Percentiles rank a stretch among this genome's conserved stretches.
Evolutionary conservation across 768 basidiomycete species (phyloP).

Genomic region (Lentinus brumalis): DNA sequence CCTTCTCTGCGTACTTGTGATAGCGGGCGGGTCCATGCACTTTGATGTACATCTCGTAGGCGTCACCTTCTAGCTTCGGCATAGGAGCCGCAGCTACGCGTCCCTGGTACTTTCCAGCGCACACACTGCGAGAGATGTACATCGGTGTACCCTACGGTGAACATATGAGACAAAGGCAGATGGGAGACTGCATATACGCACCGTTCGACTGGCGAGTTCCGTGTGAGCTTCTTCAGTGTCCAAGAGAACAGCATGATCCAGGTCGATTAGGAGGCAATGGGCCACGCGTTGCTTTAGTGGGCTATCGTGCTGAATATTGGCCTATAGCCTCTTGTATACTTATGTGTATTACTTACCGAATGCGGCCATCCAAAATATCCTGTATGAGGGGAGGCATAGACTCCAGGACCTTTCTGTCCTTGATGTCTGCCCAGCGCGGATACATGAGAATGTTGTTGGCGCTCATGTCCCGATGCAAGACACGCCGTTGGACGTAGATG

Average conservation of each 20-base stretch:
- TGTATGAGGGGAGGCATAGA: conserved; percentile 8
- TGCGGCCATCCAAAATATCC: neutral
- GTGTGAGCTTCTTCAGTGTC: neutral
- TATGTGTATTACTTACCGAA: neutral
- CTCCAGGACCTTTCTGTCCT: neutral
- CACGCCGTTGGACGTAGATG: neutral
- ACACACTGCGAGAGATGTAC: conserved; percentile 8
- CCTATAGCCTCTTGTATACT: too few relatives aligned
- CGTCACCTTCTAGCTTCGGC: too few relatives aligned
- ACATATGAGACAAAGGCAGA: too few relatives aligned
- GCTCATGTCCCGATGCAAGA: conserved; percentile 20
- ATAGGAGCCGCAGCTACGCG: too few relatives aligned
- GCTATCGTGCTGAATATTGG: neutral
- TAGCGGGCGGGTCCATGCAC: too few relatives aligned
- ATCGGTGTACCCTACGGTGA: neutral
- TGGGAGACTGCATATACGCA: neutral
- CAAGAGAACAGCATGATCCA: neutral
- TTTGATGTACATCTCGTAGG: too few relatives aligned
- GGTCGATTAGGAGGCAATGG: conserved; percentile 13
- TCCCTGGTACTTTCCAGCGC: neutral
- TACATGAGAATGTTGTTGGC: conserved; percentile 18
- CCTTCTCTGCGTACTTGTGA: neutral
- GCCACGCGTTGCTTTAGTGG: neutral
- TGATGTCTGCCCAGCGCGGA: neutral
- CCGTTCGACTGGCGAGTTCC: neutral